Evolutionary conservation across 345 rosid genomes (phyloP), one percentile per base, ranked within the genome.

Genomic region (Carallia pectinifolia): DNA sequence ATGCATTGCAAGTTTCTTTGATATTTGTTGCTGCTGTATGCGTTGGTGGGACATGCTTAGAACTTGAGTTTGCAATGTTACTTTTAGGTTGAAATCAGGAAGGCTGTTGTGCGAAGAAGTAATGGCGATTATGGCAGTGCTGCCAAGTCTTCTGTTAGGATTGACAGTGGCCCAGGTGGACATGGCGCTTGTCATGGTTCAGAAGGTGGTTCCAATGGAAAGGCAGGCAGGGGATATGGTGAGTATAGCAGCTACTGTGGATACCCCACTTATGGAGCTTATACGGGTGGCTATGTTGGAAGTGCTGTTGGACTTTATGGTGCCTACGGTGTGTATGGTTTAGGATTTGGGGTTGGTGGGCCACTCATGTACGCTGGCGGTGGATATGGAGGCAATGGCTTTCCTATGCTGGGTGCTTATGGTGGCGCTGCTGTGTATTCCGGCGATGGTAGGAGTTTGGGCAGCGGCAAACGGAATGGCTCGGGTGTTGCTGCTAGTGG

Each of bases 281-380:
- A 77, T 58, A 75, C 76, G 18, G 86, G 85, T 40, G 79, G 78
- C 75, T 76, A 80, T 68, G 63, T 71, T 71, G 83, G 76, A 65
- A 67, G 67, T 56, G 55, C 77, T 7, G 67, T 79, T 74, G 83
- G 85, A 50, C 81, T 71, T 61, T 84, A 63, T 48, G 74, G 80
- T 50, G 86, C 83, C 53, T 87, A 84, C 19, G 85, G 86, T 72
- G 86, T 74, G 64, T 83, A 82, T 69, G 85, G 86, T 50, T 81
- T 77, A 76, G 84, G 83, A 44, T 81, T 68, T 70, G 86, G 89
- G 33, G 80, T 62, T 40, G 84, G 80, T 65, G 79, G 81, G 54
- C 75, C 79, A 17, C 80, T 83, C 76, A 77, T 68, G 80, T 72
- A 67, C 68, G 73, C 66, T 12, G 70, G 65, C 50, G 81, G 83